Conservation (phyloP, 2,329 filamentous ascomycete species). For the Beauveria pseudobassiana region DNA sequence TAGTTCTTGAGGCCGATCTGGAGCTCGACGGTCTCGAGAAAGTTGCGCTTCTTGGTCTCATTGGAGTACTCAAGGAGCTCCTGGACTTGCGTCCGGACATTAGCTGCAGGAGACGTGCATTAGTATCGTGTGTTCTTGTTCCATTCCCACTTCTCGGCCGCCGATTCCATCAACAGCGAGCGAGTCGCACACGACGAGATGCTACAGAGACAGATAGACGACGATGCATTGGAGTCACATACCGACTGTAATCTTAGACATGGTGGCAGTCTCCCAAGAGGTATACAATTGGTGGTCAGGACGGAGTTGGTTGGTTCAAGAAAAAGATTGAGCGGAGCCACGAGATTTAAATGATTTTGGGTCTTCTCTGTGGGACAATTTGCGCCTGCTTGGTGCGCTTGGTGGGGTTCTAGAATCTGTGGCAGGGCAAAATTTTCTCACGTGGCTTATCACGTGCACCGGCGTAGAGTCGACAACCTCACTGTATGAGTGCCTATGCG, state of each 20-base stretch:
- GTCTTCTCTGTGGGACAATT: constrained; percentile 19
- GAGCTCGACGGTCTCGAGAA: constrained; percentile 88
- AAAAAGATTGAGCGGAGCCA: constrained; percentile 12
- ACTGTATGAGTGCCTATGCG: neutral
- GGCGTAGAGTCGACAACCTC: neutral
- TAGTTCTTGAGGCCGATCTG: constrained; percentile 98
- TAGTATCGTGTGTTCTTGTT: constrained; percentile 26
- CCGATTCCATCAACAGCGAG: neutral
- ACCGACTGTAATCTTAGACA: constrained; percentile 83
- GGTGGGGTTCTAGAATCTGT: constrained; percentile 8
- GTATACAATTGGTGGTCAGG: constrained; percentile 63
- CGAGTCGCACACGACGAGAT: neutral
- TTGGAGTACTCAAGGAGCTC: constrained; percentile 92
- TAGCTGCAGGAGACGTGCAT: constrained; percentile 44
- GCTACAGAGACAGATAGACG: neutral
- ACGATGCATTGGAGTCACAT: constrained; percentile 19
- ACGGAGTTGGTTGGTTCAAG: constrained; percentile 22
- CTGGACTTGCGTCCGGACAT: constrained; percentile 91
- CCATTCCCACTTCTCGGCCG: neutral
- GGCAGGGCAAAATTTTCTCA: constrained; percentile 30
- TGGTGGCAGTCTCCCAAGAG: constrained; percentile 84
- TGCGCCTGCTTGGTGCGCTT: constrained; percentile 18
- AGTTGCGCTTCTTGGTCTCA: constrained; percentile 96
- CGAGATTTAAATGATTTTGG: constrained; percentile 16
- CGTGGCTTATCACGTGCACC: constrained; percentile 25